Evolutionary conservation across 352 stramenopile genomes (phyloP), one percentile per base, ranked within the genome.

Genomic region (Phytophthora multivora): DNA sequence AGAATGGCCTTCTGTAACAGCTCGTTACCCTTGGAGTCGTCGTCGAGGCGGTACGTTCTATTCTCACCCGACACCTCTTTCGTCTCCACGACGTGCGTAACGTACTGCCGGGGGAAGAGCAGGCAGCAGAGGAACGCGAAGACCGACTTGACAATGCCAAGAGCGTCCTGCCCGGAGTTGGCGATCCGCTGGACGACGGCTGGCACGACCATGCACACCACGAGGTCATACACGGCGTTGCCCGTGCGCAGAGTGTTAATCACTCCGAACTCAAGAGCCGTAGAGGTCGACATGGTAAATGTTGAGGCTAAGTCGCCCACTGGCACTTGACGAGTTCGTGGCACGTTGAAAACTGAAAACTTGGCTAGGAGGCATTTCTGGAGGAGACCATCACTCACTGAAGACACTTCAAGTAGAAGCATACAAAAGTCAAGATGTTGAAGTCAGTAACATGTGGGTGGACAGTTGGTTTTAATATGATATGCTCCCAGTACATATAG

Each of bases 141-240:
- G 7, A 53, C 49, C 6, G 23, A 18, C 26, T 57, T 49, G 38
- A 51, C 21, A 23, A 63, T 35, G 13, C 43, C 38, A 2, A 63
- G 36, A 12, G 63, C 59, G 38, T 68, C 40, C 11, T 67, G 35
- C 33, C 63, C 42, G 25, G 55, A 70, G 13, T 39, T 62, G 6
- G 50, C 43, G 51, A 73, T 54, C 23, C 52, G 49, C 38, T 84
- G 77, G 41, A 84, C 68, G 35, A 85, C 53, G 13, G 77, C 42
- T 8, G 79, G 79, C n/a, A 89, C 72, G 3, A 68, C 33, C 63
- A 89, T 73, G 56, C 78, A 89, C 47, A 86, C 63, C 58, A 87
- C 63, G 46, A 77, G 68, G 53, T 89, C 77, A n/a, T 79, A 59
- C 50, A 83, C 48, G 4, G 79, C 58, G 41, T 83, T 73, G 53